Evolutionary conservation across 2,329 filamentous ascomycete species (phyloP), one percentile per base, ranked within the genome.

Genomic region (Aspergillus oerlinghausenensis): DNA sequence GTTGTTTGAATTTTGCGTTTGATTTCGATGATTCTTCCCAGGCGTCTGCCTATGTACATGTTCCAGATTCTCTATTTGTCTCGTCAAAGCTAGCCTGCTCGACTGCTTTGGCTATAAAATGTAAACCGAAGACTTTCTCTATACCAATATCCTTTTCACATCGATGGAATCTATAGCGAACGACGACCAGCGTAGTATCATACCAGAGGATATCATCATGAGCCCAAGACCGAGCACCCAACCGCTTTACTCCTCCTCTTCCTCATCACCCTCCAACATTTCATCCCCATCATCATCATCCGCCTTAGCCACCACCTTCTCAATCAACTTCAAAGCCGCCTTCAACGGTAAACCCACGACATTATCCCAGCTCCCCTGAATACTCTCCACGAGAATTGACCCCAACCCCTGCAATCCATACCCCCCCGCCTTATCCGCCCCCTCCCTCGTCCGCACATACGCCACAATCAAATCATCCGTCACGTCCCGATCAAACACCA

Each of bases 361-460:
- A 73, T 97, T 97, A 78, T 99, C 94, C 67, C 91, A 90, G 54
- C 85, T 86, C 10, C 94, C 94, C 62, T 96, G 90, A 62, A 99
- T 89, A 73, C 83, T 88, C 72, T 97, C 92, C 11, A 99, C 86
- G 56, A 99, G 75, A 71, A 97, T 86, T 8, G 89, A 88, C 1
- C 90, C 94, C 10, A 93, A 79, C 0, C 93, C 94, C 75, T 99
- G 94, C 53, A 99, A 84, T 1, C 91, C 94, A 74, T 99, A 99
- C 0, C 94, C 94, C 2, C 94, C 94, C 0, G 94, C 94, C 80
- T 97, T 99, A 74, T 97, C 94, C 10, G 86, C 92, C 1, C 94
- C 94, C 79, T 99, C 94, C 55, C 93, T 82, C 23, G 93, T 97
- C 57, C 70, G 69, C 51, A 82, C 80, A 71, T 82, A 82, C 53